Conservation (phyloP, 2,329 filamentous ascomycete species). For the Botryotinia narcissicola region DNA sequence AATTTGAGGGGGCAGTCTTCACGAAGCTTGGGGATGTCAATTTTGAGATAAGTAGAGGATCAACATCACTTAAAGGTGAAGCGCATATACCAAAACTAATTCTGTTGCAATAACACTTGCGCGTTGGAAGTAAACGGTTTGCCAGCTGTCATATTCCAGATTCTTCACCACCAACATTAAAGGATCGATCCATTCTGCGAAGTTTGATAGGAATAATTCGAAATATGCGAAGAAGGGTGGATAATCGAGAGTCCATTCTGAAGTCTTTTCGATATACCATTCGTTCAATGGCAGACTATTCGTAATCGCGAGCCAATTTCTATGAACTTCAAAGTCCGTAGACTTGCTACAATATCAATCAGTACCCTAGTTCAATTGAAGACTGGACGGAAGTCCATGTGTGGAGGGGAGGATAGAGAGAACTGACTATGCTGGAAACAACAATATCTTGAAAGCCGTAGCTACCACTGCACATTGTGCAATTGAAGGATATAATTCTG, state of each 20-base stretch:
- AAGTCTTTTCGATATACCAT: slow-evolving; percentile 97
- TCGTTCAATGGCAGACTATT: slow-evolving; percentile 80
- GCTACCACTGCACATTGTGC: slow-evolving; percentile 83
- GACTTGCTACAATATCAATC: slow-evolving; percentile 68
- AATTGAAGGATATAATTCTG: slow-evolving; percentile 81
- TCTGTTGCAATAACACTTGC: slow-evolving; percentile 84
- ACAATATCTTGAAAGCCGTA: slow-evolving; percentile 83
- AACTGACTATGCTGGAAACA: slow-evolving; percentile 91
- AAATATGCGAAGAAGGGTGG: slow-evolving; percentile 98
- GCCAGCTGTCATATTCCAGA: slow-evolving; percentile 84
- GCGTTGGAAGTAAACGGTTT: slow-evolving; percentile 91
- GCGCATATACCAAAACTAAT: slow-evolving; percentile 76
- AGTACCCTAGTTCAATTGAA: slow-evolving; percentile 17
- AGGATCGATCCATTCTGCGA: slow-evolving; percentile 73
- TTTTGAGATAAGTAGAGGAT: not conserved
- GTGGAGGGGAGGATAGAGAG: not conserved
- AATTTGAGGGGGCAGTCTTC: slow-evolving; percentile 61
- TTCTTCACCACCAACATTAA: slow-evolving; percentile 79
- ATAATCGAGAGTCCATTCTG: slow-evolving; percentile 99
- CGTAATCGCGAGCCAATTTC: slow-evolving; percentile 97
- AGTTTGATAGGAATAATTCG: slow-evolving; percentile 86
- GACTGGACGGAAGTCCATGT: not conserved
- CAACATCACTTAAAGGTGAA: slow-evolving; percentile 60
- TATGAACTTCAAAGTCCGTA: slow-evolving; percentile 97
- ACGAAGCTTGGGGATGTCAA: slow-evolving; percentile 59